Evolutionary conservation across 1,284 basidiomycete genomes (phyloP).

Genomic region (Uromyces viciae-fabae): DNA sequence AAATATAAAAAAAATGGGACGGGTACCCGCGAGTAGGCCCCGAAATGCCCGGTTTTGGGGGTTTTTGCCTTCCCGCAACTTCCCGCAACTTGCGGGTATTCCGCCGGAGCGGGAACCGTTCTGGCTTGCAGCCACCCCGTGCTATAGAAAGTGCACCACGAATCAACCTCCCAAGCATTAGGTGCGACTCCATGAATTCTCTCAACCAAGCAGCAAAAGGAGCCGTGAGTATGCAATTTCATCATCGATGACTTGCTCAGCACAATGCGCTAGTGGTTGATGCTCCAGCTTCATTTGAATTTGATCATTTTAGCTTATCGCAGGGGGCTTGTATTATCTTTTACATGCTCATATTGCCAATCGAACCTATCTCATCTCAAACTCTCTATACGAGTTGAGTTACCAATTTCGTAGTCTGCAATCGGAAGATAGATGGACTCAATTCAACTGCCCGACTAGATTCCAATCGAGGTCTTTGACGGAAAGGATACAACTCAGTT

Average conservation of each 20-base stretch:
- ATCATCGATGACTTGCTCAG: neutral
- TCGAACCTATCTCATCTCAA: slow-evolving; percentile 11
- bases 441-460: neutral
- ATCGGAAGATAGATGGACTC: neutral
- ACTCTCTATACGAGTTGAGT: slow-evolving; percentile 10
- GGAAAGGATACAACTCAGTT: slow-evolving; percentile 5
- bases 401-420: neutral
- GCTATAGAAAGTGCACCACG: too few relatives aligned
- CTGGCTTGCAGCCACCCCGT: too few relatives aligned
- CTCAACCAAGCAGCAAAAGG: slow-evolving; percentile 15
- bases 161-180: too few relatives aligned
- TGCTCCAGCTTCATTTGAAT: neutral
- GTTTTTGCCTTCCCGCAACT: too few relatives aligned
- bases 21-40: too few relatives aligned
- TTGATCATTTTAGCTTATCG: neutral
- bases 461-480: neutral
- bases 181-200: too few relatives aligned
- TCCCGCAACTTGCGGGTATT: too few relatives aligned
- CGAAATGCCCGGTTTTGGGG: too few relatives aligned
- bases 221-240: neutral
- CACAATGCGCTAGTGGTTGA: neutral
- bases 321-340: slow-evolving; percentile 4
- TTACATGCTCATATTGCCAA: slow-evolving; percentile 21
- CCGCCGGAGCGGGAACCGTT: too few relatives aligned
- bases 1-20: too few relatives aligned